phyloP scores from a whole-genome alignment of 116 monocot genomes.

The Cymodocea nodosa region DNA sequence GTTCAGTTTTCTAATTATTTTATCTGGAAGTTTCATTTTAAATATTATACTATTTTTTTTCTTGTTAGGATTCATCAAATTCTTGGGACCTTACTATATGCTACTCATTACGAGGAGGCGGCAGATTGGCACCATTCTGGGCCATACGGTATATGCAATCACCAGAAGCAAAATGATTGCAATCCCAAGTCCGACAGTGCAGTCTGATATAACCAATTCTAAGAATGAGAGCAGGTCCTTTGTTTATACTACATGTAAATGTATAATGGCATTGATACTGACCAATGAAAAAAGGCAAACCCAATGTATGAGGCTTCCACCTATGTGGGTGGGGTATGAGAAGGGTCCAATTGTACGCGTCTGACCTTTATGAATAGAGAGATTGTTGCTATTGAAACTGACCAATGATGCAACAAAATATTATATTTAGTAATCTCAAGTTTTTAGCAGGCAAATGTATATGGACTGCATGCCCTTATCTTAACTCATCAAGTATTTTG shows the following conservation, averaged over 20 bases:
- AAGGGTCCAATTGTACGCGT: no score
- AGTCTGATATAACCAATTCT: constrained; percentile 52
- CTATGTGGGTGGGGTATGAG: no score
- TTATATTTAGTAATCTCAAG: no score
- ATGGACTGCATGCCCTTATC: no score
- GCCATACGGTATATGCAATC: constrained; percentile 62
- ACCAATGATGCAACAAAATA: no score
- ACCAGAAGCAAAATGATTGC: constrained; percentile 70
- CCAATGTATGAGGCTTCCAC: no score
- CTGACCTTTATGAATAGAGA: no score
- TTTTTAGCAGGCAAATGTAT: no score
- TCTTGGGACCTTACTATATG: constrained; percentile 94
- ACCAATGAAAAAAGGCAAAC: neutral
- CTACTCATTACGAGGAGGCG: constrained; percentile 78
- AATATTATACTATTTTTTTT: neutral
- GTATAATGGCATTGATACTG: neutral
- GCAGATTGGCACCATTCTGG: constrained; percentile 70
- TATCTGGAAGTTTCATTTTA: neutral
- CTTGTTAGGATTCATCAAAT: constrained; percentile 44
- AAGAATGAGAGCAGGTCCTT: constrained; percentile 96
- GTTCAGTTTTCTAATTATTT: neutral
- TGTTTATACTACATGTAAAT: constrained; percentile 17
- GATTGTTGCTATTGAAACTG: no score
- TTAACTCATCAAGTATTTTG: no score
- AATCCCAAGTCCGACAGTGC: constrained; percentile 45